These are phyloP conservation scores for Ophiostoma sp. DNA, from an alignment of 2,329 filamentous ascomycete species.

Conservation along the genomic window DNA sequence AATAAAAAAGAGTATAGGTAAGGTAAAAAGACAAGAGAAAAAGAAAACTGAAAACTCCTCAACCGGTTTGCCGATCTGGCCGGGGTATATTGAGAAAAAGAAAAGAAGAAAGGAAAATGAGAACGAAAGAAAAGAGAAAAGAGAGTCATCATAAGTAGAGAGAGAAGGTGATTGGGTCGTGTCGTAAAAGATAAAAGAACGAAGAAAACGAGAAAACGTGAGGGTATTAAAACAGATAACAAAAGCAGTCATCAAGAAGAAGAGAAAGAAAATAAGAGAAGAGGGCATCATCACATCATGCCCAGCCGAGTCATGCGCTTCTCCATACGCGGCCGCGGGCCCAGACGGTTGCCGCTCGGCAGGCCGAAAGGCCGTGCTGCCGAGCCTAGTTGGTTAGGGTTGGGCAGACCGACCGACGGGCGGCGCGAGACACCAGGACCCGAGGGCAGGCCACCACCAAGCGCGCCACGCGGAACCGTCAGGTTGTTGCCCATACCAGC, in stretches of 20 bases:
- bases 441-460: conserved; percentile 20
- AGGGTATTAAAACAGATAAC: conserved; percentile 16
- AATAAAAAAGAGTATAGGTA: not conserved
- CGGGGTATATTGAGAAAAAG: conserved; percentile 11
- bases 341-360: conserved; percentile 39
- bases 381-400: conserved; percentile 17
- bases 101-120: not conserved
- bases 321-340: conserved; percentile 49
- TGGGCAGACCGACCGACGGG: conserved; percentile 23
- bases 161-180: conserved; percentile 4
- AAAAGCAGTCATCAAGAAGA: conserved; percentile 1
- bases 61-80: conserved; percentile 13
- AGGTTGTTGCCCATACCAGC: conserved; percentile 19
- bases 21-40: not conserved
- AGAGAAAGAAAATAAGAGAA: not conserved
- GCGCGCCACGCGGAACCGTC: conserved; percentile 18
- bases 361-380: conserved; percentile 36
- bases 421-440: conserved; percentile 12
- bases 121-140: not conserved
- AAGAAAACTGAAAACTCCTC: not conserved
- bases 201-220: not conserved
- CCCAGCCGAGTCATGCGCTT: conserved; percentile 63
- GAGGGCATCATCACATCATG: conserved; percentile 56
- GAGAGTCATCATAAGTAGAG: not conserved
- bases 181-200: not conserved